Conservation (phyloP, 331 rosid genomes). For the Saraca asoca region DNA sequence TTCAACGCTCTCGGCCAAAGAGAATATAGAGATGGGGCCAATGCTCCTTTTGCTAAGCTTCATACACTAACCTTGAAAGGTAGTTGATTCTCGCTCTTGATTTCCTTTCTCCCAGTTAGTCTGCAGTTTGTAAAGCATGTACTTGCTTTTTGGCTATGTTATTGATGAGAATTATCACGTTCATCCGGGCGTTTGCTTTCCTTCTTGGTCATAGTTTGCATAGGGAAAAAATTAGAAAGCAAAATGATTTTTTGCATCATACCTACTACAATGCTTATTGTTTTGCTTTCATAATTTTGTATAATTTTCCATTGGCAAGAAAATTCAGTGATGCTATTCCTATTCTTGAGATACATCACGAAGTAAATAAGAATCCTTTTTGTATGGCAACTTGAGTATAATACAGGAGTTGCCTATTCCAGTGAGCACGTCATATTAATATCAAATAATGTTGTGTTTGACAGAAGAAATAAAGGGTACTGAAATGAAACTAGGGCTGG, state of each 20-base stretch:
- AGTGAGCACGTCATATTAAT: constrained; percentile 18
- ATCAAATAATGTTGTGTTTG: constrained; percentile 14
- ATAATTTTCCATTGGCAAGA: constrained; percentile 33
- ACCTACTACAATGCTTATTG: too few relatives aligned
- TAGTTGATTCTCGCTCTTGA: constrained; percentile 11
- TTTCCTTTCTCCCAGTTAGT: not conserved
- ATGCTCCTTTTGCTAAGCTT: constrained; percentile 59
- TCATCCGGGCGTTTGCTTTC: too few relatives aligned
- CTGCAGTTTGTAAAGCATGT: not conserved
- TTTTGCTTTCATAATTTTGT: too few relatives aligned
- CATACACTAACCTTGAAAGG: constrained; percentile 79
- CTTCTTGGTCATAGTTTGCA: constrained; percentile 75
- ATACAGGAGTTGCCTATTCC: constrained; percentile 7
- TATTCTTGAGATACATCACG: constrained; percentile 61
- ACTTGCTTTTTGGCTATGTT: not conserved
- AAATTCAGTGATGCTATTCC: constrained; percentile 71
- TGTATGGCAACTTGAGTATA: constrained; percentile 20
- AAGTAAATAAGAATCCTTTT: constrained; percentile 41
- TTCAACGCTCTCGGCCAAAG: constrained; percentile 65
- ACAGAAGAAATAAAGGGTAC: constrained; percentile 65
- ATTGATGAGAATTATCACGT: constrained; percentile 26
- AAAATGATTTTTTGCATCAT: too few relatives aligned
- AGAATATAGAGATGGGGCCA: constrained; percentile 63
- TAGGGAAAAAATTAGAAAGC: constrained; percentile 35
- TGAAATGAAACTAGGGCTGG: constrained; percentile 53